These are phyloP conservation scores for Recurvomyces mirabilis DNA, from an alignment of 495 filamentous ascomycete species.

Conservation along the genomic window DNA sequence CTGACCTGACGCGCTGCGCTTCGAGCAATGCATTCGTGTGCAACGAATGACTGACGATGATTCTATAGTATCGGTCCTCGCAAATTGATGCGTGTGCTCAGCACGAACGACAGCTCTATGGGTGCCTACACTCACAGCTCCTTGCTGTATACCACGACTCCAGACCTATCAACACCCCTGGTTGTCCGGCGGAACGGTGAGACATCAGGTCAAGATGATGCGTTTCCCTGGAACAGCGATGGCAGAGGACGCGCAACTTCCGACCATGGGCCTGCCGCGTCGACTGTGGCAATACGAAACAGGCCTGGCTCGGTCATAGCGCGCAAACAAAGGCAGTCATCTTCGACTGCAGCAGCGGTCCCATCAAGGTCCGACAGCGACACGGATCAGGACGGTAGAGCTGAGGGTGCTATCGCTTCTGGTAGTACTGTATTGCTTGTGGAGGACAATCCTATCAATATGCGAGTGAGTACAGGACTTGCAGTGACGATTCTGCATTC, in stretches of 20 bases:
- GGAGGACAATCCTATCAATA: slow-evolving; percentile 9
- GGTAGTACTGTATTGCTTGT: neutral
- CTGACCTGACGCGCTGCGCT: neutral
- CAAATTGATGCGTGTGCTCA: slow-evolving; percentile 1
- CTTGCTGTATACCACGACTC: neutral
- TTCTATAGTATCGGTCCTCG: slow-evolving; percentile 3
- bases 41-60: neutral
- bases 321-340: too few species aligned
- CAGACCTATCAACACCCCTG: neutral
- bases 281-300: too few species aligned
- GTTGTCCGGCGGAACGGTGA: neutral
- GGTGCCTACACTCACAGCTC: neutral
- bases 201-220: neutral
- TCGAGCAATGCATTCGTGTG: neutral
- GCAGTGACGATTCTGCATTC: neutral
- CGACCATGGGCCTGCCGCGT: neutral
- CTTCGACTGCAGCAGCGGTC: neutral
- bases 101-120: neutral
- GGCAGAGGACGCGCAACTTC: neutral
- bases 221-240: neutral
- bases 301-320: too few species aligned
- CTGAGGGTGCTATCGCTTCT: neutral
- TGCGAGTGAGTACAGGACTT: slow-evolving; percentile 1
- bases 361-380: neutral
- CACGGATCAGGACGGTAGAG: neutral